Evolutionary conservation across 1,139 yeast species (phyloP), one percentile per base, ranked within the genome.

Genomic region (Nakaseomyces sp.): DNA sequence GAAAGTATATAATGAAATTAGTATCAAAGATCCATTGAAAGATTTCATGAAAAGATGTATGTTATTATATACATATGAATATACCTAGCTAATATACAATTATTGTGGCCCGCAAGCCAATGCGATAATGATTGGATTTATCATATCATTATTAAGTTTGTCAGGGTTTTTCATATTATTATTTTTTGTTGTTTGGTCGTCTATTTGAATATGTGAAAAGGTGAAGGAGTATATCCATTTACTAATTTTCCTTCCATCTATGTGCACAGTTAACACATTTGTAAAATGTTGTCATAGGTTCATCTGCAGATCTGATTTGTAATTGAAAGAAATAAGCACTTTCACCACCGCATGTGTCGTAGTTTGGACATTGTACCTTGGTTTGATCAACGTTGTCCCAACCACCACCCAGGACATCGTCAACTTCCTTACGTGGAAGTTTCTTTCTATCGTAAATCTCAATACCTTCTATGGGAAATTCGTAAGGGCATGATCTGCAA

Each of bases 301-400:
- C 82, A 62, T 69, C 73, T 3, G 73, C 73, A 24, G 91, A 85
- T 66, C 98, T 74, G 59, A 91, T 91, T 65, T 91, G 99, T 48
- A 91, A 71, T 67, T 91, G 98, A 73, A 89, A 93, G 71, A 87
- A 91, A 66, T 93, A 91, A 0, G 98, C 99, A 64, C 87, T 85
- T 54, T 79, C 85, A 50, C 84, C 82, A 40, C 88, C 95, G 70
- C 98, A 91, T 1, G 73, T 65, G 50, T 85, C 94, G 45, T 63
- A 60, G 37, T 77, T 72, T 3, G 96, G 96, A 70, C 98, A 91
- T 61, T 91, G 95, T 0, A 91, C 83, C 2, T 77, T 70, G 0
- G 91, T 83, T 58, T 83, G 91, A 61, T 93, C 98, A 25, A 93
- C 98, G 60, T 91, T 89, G 63, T 91, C 98, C 98, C 98, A 91